These are phyloP conservation scores for Thamnidium elegans DNA, from an alignment of 192 early-diverging fungal genomes.

Conservation along the genomic window DNA sequence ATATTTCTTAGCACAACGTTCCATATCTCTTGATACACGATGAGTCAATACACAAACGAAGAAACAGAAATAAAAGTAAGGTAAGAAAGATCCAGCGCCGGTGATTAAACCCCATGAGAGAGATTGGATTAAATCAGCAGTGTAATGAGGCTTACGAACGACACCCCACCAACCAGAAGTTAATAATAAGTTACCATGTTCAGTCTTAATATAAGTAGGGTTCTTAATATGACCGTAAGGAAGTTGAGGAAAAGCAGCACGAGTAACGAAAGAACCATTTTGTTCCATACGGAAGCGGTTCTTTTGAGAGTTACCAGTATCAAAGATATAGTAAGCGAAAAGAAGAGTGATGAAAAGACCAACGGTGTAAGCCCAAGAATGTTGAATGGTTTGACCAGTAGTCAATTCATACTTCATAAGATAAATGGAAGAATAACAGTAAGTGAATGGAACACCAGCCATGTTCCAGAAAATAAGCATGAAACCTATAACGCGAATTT, in stretches of 20 bases:
- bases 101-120: constrained; percentile 82
- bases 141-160: constrained; percentile 70
- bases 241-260: constrained; percentile 46
- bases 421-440: constrained; percentile 44
- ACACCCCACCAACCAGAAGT: constrained; percentile 71
- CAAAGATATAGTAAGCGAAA: constrained; percentile 42
- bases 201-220: constrained; percentile 64
- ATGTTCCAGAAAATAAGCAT: constrained; percentile 55
- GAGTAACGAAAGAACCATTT: constrained; percentile 41
- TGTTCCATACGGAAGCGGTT: constrained; percentile 49
- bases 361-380: constrained; percentile 33
- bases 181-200: constrained; percentile 57
- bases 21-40: constrained; percentile 80
- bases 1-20: constrained; percentile 84
- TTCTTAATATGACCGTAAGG: constrained; percentile 52
- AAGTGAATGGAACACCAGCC: constrained; percentile 52
- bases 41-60: constrained; percentile 81
- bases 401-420: constrained; percentile 38
- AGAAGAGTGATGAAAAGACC: constrained; percentile 36
- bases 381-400: constrained; percentile 34
- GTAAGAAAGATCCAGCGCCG: constrained; percentile 71
- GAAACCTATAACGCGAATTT: constrained; percentile 33
- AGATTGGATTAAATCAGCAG: constrained; percentile 85
- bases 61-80: constrained; percentile 89
- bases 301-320: constrained; percentile 55